Conservation (phyloP, 2,329 filamentous ascomycete species). For the Cladosporium sp. region DNA sequence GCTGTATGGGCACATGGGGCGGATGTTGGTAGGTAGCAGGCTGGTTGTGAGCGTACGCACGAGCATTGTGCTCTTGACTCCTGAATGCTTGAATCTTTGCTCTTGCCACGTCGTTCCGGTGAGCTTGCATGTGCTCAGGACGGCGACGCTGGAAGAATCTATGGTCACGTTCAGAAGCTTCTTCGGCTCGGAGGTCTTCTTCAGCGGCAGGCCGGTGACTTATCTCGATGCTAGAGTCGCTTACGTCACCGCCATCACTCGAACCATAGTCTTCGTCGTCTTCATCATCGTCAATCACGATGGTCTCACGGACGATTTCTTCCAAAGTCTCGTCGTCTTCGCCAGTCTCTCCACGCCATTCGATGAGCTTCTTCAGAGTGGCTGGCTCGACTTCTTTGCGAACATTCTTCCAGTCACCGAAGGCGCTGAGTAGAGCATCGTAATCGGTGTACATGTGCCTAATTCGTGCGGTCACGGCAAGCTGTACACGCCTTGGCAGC, state of each 20-base stretch:
- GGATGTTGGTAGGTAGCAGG: not conserved
- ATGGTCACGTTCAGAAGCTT: conserved; percentile 21
- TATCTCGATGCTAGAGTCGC: conserved; percentile 29
- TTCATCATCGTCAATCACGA: conserved; percentile 60
- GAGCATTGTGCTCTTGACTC: conserved; percentile 1
- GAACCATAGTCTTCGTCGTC: conserved; percentile 26
- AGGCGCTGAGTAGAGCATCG: conserved; percentile 52
- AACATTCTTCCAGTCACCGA: conserved; percentile 50
- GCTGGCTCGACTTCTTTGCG: conserved; percentile 52
- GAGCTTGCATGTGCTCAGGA: not conserved
- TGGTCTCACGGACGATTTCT: conserved; percentile 60
- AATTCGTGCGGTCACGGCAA: conserved; percentile 60
- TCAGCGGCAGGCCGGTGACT: conserved; percentile 22
- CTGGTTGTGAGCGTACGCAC: not conserved
- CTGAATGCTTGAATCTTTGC: conserved; percentile 17
- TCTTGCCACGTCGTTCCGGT: conserved; percentile 16
- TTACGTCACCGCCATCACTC: conserved; percentile 21
- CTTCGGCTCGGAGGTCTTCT: conserved; percentile 28
- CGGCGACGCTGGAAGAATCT: conserved; percentile 6
- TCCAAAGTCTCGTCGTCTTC: conserved; percentile 47
- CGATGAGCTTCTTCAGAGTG: conserved; percentile 53
- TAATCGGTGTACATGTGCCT: conserved; percentile 61
- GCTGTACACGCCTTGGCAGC: conserved; percentile 54
- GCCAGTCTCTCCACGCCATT: conserved; percentile 59
- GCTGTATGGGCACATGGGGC: not conserved